Evolutionary conservation across 2,329 filamentous ascomycete species (phyloP), one percentile per base, ranked within the genome.

Genomic region (Monilinia laxa): DNA sequence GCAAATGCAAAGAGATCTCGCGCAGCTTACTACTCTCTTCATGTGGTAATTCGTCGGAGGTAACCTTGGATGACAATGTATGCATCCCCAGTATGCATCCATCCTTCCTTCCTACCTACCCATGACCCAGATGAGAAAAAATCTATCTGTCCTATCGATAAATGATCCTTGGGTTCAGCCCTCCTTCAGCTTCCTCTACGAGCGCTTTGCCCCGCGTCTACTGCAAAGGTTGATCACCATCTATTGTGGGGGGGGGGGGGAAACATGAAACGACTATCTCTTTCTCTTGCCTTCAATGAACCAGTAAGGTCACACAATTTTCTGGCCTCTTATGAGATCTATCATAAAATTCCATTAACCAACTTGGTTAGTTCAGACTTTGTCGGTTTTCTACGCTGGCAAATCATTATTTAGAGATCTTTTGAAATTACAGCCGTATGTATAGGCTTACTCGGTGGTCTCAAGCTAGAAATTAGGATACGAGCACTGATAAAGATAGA

Each of bases 171-270:
- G 49, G 56, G 49, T 45, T 62, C 49, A 65, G 56, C 56, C 64
- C 45, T 60, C 58, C 28, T 35, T 60, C 57, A 35, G 38, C 38
- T 65, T 65, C 38, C 64, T 65, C 25, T 47, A 54, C 52, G 20
- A 65, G 49, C 55, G 20, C 47, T 65, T 65, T 65, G 64, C 64
- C 56, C 64, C 64, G 64, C 64, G 64, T 65, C 64, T 65, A 62
- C 64, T 51, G 31, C 12, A 53, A 18, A 60, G 23, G 23, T 59
- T 35, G 63, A 65, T 54, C 60, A 54, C n/a, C 60, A 55, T 45
- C 49, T 42, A 16, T 59, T 65, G 64, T 65, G 64, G 64, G 64
- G 40, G 63, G 31, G 52, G 23, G 25, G 31, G 28, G n/a, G 35
- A 35, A 54, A 60, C 18, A 62, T 65, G 64, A 65, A 65, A 65